phyloP scores from a whole-genome alignment of 2,329 filamentous ascomycete genomes.

The Triangularia setosa region DNA sequence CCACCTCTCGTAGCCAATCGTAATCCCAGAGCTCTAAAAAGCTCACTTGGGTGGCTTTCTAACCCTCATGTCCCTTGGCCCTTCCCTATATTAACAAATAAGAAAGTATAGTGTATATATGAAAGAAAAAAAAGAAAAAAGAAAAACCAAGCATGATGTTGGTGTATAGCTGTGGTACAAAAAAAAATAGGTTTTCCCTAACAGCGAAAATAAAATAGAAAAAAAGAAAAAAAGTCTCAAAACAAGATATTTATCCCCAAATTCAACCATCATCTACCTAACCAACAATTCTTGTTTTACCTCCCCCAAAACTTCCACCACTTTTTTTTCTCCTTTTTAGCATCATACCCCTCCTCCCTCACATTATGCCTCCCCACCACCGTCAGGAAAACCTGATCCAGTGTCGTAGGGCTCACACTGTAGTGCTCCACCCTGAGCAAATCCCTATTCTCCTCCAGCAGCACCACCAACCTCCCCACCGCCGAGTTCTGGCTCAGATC shows the following conservation, averaged over 20 bases:
- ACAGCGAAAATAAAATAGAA: background rate
- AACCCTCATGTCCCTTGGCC: background rate
- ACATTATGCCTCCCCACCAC: constrained; percentile 81
- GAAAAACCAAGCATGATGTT: background rate
- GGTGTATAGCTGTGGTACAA: background rate
- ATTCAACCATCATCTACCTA: background rate
- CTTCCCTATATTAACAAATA: background rate
- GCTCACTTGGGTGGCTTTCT: background rate
- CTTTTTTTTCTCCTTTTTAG: constrained; percentile 25
- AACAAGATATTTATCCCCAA: too few relatives aligned
- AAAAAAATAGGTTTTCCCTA: background rate
- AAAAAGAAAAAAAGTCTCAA: background rate
- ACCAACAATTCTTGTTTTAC: background rate
- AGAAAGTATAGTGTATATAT: background rate
- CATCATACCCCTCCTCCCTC: constrained; percentile 63
- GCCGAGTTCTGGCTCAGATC: constrained; percentile 37
- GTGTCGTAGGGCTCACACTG: constrained; percentile 77
- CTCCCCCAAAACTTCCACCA: constrained; percentile 12
- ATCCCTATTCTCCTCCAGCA: constrained; percentile 68
- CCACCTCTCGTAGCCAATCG: background rate
- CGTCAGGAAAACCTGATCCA: constrained; percentile 85
- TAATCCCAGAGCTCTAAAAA: background rate
- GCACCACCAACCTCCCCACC: constrained; percentile 65
- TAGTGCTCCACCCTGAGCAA: constrained; percentile 76
- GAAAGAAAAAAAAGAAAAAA: background rate